Evolutionary conservation across 345 rosid species (phyloP), one percentile per base, ranked within the genome.

Genomic region (Aquilaria yunnanensis): DNA sequence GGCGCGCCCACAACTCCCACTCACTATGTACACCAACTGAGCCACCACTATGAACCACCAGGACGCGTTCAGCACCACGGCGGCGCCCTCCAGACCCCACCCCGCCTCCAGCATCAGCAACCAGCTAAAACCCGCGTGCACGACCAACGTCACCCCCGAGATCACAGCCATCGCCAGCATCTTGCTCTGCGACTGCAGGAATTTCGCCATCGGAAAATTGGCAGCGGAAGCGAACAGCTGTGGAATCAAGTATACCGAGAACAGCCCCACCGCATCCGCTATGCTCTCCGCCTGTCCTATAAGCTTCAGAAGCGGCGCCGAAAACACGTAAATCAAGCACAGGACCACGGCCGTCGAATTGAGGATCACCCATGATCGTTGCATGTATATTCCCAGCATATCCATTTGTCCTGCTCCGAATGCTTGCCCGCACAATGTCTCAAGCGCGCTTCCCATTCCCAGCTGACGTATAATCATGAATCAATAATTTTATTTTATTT

Each of bases 371-470:
- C 96, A 93, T 16, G 98, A 93, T 65, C 98, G 79, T 60, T 93
- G 97, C 75, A 93, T 80, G 69, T 93, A 93, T 16, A 90, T 67
- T 52, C 98, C 98, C 1, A 93, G 75, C 98, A 90, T 93, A 33
- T 89, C 92, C 0, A 85, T 14, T 66, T 86, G 87, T 5, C 94
- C 87, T 0, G 96, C 98, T 37, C 97, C 98, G 62, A 67, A 84
- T 14, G 97, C 98, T 72, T 93, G 98, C 6, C 98, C 98, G 67
- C 97, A 90, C 32, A 90, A 76, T 16, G 98, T 93, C 75, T 93
- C 97, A 8, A 93, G 85, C 33, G 98, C 94, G 59, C 98, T 93
- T 64, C 98, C 98, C 98, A 93, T 93, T 29, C 98, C 98, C 48
- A 93, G 80, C 98, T 92, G 72, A 9, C 67, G 23, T 31, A 41